Evolutionary conservation across 2,329 filamentous ascomycete genomes (phyloP).

Genomic region (Calcarisporium arbuscula): DNA sequence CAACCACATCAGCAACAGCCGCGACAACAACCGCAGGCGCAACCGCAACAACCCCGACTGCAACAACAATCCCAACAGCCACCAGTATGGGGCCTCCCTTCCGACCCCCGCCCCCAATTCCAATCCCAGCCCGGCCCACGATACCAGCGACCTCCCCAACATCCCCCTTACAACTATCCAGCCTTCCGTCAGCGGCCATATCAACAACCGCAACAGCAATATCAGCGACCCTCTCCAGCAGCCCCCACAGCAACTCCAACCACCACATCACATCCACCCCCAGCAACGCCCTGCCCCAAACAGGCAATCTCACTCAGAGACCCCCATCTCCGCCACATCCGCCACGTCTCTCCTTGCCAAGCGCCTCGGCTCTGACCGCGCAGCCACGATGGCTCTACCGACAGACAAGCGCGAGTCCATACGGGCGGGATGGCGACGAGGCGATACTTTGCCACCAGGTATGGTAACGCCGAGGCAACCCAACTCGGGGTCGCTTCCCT

Average conservation of each 20-base stretch:
- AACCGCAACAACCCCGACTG: constrained; percentile 12
- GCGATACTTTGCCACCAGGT: no score
- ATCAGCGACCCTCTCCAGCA: constrained; percentile 13
- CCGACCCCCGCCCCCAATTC: constrained; percentile 9
- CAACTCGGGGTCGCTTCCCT: constrained; percentile 10
- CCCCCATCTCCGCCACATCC: constrained; percentile 27
- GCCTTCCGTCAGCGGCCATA: constrained; percentile 15
- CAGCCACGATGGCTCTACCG: constrained; percentile 37
- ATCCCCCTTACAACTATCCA: constrained; percentile 8
- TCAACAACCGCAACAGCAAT: constrained; percentile 15
- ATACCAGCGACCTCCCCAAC: constrained; percentile 2
- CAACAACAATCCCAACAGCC: constrained; percentile 7
- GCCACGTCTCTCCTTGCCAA: constrained; percentile 42
- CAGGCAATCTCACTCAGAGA: constrained; percentile 15
- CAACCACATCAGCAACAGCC: constrained; percentile 10
- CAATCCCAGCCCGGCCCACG: constrained; percentile 13
- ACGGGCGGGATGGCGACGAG: constrained; percentile 14
- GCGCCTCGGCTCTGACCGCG: constrained; percentile 42
- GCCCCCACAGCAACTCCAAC: constrained; percentile 12
- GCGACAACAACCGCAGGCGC: constrained; percentile 13
- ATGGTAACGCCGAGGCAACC: no score
- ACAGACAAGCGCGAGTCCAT: constrained; percentile 9
- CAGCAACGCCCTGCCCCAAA: constrained; percentile 8
- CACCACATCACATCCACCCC: constrained; percentile 6
- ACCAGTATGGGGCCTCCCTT: background rate